Conservation (phyloP, 2,329 filamentous ascomycete genomes). For the Chaetomium sp. region DNA sequence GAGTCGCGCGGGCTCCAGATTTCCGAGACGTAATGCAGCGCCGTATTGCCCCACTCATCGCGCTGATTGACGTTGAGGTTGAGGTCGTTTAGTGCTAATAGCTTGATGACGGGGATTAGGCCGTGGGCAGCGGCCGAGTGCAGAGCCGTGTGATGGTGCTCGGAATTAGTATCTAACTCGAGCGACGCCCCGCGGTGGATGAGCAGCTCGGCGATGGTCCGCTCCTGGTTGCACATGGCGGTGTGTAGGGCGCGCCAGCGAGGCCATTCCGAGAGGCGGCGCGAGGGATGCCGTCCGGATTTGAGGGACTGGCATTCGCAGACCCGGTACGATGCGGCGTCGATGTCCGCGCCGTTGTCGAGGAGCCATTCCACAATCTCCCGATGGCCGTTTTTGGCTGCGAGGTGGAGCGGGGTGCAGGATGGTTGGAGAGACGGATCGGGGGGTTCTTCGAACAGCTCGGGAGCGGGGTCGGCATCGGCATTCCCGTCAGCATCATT, state of each 20-base stretch:
- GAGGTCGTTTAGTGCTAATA: conserved; percentile 30
- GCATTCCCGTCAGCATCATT: conserved; percentile 20
- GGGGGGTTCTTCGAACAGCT: conserved; percentile 7
- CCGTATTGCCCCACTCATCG: conserved; percentile 34
- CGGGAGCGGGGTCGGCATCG: conserved; percentile 19
- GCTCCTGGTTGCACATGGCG: conserved; percentile 33
- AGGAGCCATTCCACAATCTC: conserved; percentile 34
- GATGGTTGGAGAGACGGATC: conserved; percentile 16
- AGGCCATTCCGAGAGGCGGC: conserved; percentile 28
- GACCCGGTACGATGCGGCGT: conserved; percentile 39
- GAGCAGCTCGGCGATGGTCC: conserved; percentile 33
- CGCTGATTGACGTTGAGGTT: conserved; percentile 33
- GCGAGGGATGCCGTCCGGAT: conserved; percentile 19
- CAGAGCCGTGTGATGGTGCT: conserved; percentile 31
- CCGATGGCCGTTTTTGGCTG: conserved; percentile 33
- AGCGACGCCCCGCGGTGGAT: conserved; percentile 33
- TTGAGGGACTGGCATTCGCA: conserved; percentile 34
- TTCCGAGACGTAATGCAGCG: conserved; percentile 33
- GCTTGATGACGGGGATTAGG: conserved; percentile 34
- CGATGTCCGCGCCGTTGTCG: conserved; percentile 53
- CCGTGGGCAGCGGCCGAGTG: conserved; percentile 35
- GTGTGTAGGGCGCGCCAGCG: conserved; percentile 34
- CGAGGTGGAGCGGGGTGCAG: conserved; percentile 32
- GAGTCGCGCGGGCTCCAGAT: conserved; percentile 30
- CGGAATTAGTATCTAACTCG: conserved; percentile 24